These are phyloP conservation scores for Starmerella floris DNA, from an alignment of 805 yeast species.

Conservation along the genomic window DNA sequence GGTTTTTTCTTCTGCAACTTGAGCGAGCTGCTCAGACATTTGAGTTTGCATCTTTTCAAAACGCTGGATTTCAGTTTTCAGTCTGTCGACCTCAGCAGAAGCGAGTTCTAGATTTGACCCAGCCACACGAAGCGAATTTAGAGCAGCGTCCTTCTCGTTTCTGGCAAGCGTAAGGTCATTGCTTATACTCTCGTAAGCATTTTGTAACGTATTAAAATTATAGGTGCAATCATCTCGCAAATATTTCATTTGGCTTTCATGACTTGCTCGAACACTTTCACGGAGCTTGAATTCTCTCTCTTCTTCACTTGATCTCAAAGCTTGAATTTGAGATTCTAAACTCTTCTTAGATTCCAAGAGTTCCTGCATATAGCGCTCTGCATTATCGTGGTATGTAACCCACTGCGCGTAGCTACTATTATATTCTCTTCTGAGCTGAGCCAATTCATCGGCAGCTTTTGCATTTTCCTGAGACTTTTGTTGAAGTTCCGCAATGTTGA, in stretches of 20 bases:
- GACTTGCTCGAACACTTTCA: background rate
- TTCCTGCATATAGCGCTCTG: background rate
- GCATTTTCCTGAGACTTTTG: slow-evolving; percentile 1
- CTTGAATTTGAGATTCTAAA: background rate
- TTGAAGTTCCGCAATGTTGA: background rate
- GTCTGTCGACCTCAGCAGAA: background rate
- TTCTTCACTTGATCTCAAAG: background rate
- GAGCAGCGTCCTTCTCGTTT: background rate
- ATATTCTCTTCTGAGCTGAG: background rate
- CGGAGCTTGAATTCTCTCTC: slow-evolving; percentile 1
- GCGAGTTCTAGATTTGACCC: background rate
- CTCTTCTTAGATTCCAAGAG: background rate
- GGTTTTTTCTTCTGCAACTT: background rate
- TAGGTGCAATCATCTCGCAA: background rate
- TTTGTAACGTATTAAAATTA: background rate
- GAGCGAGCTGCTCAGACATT: background rate
- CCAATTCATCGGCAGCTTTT: background rate
- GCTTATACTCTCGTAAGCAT: background rate
- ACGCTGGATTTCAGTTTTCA: background rate
- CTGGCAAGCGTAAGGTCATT: background rate
- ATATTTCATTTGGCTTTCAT: background rate
- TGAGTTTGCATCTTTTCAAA: background rate
- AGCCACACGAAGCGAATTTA: background rate
- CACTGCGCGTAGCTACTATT: background rate
- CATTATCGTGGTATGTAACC: background rate